Evolutionary conservation across 805 yeast species (phyloP).

Genomic region (Cyberlindnera saturnus): DNA sequence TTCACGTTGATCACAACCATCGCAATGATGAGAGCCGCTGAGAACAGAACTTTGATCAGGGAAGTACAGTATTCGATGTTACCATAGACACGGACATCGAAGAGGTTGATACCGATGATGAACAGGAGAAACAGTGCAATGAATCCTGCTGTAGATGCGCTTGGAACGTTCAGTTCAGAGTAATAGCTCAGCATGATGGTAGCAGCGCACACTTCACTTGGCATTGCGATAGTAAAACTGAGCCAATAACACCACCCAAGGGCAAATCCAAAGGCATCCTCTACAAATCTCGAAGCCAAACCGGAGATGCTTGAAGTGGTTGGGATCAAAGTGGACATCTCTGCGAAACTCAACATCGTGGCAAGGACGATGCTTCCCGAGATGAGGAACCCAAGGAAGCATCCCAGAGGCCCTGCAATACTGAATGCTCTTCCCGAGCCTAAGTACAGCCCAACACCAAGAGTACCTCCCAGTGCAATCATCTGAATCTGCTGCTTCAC

Average conservation of each 20-base stretch:
- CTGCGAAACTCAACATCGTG: constrained; percentile 71
- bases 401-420: constrained; percentile 74
- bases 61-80: constrained; percentile 66
- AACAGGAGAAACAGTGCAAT: constrained; percentile 49
- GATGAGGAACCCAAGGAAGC: constrained; percentile 57
- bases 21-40: constrained; percentile 49
- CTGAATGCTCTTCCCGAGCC: constrained; percentile 69
- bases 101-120: constrained; percentile 45
- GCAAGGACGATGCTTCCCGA: constrained; percentile 62
- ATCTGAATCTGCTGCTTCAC: constrained; percentile 66
- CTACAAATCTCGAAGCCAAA: constrained; percentile 66
- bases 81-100: constrained; percentile 69
- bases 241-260: constrained; percentile 71
- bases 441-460: constrained; percentile 70
- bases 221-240: constrained; percentile 65
- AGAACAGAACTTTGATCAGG: constrained; percentile 46
- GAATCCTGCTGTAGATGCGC: constrained; percentile 56
- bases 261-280: constrained; percentile 72
- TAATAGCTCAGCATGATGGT: constrained; percentile 71
- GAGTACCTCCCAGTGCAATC: constrained; percentile 73
- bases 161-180: constrained; percentile 44
- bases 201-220: constrained; percentile 78
- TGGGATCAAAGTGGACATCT: constrained; percentile 74
- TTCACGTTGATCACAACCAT: constrained; percentile 58
- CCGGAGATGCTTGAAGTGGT: constrained; percentile 78